Evolutionary conservation across 108 stramenopile genomes (phyloP).

Genomic region (Cyclotella cryptica): DNA sequence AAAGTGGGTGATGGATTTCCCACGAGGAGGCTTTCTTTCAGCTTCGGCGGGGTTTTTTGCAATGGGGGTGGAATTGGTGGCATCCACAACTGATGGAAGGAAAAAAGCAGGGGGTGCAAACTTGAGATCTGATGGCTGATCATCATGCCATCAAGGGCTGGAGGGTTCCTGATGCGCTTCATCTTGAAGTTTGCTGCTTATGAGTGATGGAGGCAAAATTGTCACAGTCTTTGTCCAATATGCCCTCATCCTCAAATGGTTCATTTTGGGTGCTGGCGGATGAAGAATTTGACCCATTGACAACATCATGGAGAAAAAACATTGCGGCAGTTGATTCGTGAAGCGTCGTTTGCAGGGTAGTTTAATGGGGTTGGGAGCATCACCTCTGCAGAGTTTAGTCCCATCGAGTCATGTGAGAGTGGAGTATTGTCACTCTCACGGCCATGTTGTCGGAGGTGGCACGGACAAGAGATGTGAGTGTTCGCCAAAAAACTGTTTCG

Average conservation of each 20-base stretch:
- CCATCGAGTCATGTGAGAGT: too few relatives aligned
- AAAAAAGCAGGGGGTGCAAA: slow-evolving; percentile 8
- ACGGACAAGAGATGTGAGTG: too few relatives aligned
- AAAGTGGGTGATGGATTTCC: neutral
- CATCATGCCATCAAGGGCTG: neutral
- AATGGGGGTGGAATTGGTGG: neutral
- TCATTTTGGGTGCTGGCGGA: neutral
- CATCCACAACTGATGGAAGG: neutral
- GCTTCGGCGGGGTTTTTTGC: neutral
- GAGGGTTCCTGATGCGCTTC: neutral
- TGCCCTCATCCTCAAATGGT: neutral
- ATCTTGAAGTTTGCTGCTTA: neutral
- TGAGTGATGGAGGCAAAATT: slow-evolving; percentile 6
- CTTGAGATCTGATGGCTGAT: neutral
- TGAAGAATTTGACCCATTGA: neutral
- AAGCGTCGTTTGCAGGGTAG: neutral
- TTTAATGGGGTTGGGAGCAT: neutral
- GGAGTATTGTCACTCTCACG: too few relatives aligned
- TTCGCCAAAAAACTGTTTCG: too few relatives aligned
- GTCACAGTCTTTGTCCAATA: slow-evolving; percentile 12
- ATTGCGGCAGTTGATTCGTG: neutral
- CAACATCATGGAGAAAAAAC: neutral
- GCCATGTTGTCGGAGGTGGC: too few relatives aligned
- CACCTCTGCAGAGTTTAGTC: too few relatives aligned
- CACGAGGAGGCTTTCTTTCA: neutral